These are phyloP conservation scores for Asclepias syriaca DNA, from an alignment of 257 asterid genomes.

Conservation along the genomic window DNA sequence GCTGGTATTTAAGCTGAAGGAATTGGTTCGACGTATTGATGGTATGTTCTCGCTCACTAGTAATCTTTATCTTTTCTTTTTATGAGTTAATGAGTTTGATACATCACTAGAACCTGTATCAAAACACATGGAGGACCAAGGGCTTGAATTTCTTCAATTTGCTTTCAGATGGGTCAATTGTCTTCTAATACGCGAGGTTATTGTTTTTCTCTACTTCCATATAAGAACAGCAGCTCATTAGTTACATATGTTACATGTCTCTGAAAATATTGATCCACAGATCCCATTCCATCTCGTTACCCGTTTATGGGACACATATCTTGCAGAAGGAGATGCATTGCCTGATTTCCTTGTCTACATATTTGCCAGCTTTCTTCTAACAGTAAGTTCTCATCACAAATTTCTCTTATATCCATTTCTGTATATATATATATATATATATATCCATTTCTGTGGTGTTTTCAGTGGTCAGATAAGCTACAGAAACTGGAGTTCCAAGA, in stretches of 20 bases:
- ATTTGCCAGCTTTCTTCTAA: conserved; percentile 89
- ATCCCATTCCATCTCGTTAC: conserved; percentile 81
- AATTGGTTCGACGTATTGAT: conserved; percentile 87
- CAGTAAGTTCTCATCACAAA: conserved; percentile 35
- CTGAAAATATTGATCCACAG: conserved; percentile 33
- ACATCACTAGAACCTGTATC: conserved; percentile 61
- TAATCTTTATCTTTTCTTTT: no score
- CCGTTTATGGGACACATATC: conserved; percentile 97
- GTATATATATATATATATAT: no score
- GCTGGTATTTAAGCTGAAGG: conserved; percentile 95
- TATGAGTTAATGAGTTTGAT: not conserved
- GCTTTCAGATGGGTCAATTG: conserved; percentile 99
- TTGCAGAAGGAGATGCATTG: conserved; percentile 96
- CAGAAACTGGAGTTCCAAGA: conserved; percentile 90
- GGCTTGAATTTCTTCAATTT: conserved; percentile 98
- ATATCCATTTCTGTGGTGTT: no score
- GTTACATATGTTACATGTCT: not conserved
- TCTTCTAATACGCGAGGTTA: conserved; percentile 93
- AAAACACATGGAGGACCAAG: conserved; percentile 90
- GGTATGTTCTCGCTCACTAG: conserved; percentile 36
- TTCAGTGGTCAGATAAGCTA: conserved; percentile 87
- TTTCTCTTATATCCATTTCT: no score
- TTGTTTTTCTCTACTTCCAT: conserved; percentile 8
- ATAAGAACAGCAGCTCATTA: not conserved
- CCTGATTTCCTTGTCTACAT: conserved; percentile 93